Evolutionary conservation across 2,329 filamentous ascomycete species (phyloP).

Genomic region (Neurospora sp.): DNA sequence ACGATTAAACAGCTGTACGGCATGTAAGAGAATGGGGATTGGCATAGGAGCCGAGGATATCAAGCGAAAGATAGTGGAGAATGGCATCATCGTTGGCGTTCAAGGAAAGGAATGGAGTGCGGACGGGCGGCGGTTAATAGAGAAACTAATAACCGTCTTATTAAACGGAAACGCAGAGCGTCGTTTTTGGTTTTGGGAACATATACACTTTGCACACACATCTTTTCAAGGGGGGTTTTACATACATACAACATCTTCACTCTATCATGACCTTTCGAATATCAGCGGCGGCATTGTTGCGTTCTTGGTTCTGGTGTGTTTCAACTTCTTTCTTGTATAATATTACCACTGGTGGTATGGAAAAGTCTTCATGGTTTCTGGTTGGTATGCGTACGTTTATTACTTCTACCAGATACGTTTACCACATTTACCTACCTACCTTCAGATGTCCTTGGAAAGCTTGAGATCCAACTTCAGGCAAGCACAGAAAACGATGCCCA

Average conservation of each 20-base stretch:
- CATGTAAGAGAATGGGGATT: background rate
- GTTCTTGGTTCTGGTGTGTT: background rate
- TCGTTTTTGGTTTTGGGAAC: background rate
- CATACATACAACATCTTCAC: background rate
- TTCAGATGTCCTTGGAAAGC: background rate
- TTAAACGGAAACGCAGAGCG: background rate
- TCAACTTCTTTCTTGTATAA: background rate
- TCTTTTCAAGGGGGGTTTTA: background rate
- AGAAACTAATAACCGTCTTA: background rate
- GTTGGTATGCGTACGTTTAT: background rate
- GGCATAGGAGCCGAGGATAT: background rate
- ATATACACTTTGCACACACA: background rate
- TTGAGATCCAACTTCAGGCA: background rate
- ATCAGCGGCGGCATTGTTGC: background rate
- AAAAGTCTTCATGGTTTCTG: background rate
- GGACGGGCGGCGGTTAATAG: background rate
- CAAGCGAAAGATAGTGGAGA: background rate
- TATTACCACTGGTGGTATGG: background rate
- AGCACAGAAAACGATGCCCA: background rate
- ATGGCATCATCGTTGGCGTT: constrained; percentile 1
- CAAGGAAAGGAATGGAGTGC: background rate
- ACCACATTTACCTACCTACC: background rate
- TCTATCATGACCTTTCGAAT: background rate
- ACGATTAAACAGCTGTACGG: constrained; percentile 10
- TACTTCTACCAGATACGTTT: constrained; percentile 2